These are phyloP conservation scores for Cucurbita moschata DNA, from an alignment of 306 rosid species.

Conservation along the genomic window DNA sequence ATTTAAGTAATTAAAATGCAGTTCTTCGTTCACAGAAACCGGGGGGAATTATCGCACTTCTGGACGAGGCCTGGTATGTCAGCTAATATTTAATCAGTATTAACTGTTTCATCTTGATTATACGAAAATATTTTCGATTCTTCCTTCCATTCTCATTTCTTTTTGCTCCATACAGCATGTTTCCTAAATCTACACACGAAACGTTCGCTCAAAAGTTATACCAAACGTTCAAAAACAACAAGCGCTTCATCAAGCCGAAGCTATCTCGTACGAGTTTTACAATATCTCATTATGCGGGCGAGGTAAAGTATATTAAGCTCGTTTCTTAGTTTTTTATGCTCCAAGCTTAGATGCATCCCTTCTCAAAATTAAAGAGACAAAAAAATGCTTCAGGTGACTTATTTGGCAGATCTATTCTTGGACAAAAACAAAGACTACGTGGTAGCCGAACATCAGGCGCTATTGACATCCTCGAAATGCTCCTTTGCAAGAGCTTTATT, in stretches of 20 bases:
- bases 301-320: constrained; percentile 39
- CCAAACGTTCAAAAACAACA: constrained; percentile 92
- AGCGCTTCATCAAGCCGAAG: constrained; percentile 95
- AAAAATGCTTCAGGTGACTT: constrained; percentile 51
- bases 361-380: constrained; percentile 3
- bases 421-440: constrained; percentile 99
- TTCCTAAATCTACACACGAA: constrained; percentile 99
- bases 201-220: constrained; percentile 95
- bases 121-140: constrained; percentile 12
- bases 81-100: constrained; percentile 11
- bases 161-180: constrained; percentile 62
- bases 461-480: constrained; percentile 79
- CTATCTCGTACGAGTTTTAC: constrained; percentile 95
- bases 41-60: constrained; percentile 90
- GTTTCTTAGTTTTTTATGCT: constrained; percentile 12
- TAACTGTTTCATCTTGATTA: not conserved
- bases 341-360: constrained; percentile 1
- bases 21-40: constrained; percentile 64
- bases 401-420: constrained; percentile 86
- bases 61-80: constrained; percentile 98
- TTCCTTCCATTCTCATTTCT: constrained; percentile 25
- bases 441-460: constrained; percentile 91
- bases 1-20: constrained; percentile 11
- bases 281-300: constrained; percentile 95
- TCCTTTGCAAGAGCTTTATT: constrained; percentile 74